Evolutionary conservation across 371 early-diverging fungal species (phyloP).

Genomic region (Lichtheimia corymbifera): DNA sequence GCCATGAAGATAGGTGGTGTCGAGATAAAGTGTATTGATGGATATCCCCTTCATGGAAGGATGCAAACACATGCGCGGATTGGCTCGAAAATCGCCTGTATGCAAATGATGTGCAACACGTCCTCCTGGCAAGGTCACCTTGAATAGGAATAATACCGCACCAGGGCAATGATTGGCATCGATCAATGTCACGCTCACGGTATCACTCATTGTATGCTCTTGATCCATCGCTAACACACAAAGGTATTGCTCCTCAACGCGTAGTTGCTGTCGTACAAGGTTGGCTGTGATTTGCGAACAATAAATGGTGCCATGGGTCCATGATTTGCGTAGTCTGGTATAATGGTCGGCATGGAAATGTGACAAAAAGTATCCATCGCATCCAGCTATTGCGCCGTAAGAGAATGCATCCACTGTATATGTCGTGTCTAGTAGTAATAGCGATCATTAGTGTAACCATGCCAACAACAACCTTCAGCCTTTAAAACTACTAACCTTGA

Average conservation of each 20-base stretch:
- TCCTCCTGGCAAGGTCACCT: conserved; percentile 38
- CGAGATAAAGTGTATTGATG: conserved; percentile 84
- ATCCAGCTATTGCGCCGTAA: conserved; percentile 54
- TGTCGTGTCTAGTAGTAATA: conserved; percentile 53
- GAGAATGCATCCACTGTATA: conserved; percentile 91
- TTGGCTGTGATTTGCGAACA: conserved; percentile 87
- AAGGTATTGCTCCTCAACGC: conserved; percentile 62
- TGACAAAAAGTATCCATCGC: conserved; percentile 76
- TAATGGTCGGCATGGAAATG: conserved; percentile 96
- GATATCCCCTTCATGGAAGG: conserved; percentile 43
- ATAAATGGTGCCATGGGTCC: conserved; percentile 80
- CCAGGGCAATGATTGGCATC: conserved; percentile 98
- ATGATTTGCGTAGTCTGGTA: conserved; percentile 68
- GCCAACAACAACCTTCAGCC: not conserved
- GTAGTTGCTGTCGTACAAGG: conserved; percentile 69
- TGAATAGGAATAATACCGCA: conserved; percentile 84
- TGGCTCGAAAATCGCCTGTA: conserved; percentile 93
- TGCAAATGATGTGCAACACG: conserved; percentile 65
- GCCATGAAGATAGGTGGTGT: conserved; percentile 90
- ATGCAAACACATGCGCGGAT: conserved; percentile 56
- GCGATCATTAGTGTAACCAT: not conserved
- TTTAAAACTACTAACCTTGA: conserved; percentile 2
- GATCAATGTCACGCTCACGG: conserved; percentile 73
- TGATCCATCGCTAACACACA: conserved; percentile 78
- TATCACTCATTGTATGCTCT: conserved; percentile 18